phyloP scores from a whole-genome alignment of 306 rosid genomes.

The Myrica gale region DNA sequence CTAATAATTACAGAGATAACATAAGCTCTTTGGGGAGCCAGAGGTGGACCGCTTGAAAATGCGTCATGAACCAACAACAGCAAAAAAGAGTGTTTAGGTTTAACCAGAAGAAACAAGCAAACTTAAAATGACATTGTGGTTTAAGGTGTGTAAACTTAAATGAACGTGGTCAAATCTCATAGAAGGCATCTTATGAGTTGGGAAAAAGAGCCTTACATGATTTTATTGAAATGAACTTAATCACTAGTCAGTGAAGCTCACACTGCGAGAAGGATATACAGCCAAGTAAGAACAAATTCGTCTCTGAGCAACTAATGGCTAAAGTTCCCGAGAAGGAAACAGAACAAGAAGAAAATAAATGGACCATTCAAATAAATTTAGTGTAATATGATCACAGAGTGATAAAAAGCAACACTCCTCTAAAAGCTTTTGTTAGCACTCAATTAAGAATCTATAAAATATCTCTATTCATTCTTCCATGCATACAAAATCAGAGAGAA shows the following conservation, averaged over 20 bases:
- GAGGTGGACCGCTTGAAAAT: neutral
- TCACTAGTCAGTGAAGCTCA: conserved; percentile 39
- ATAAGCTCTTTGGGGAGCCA: neutral
- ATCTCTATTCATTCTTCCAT: conserved; percentile 78
- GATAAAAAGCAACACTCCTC: conserved; percentile 55
- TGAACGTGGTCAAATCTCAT: neutral
- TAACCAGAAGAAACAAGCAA: neutral
- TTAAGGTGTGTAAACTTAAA: neutral
- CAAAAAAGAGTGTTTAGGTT: neutral
- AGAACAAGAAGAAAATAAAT: conserved; percentile 39
- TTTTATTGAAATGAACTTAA: conserved; percentile 13
- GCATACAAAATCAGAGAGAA: conserved; percentile 84
- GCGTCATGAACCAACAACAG: neutral
- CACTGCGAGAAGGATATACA: conserved; percentile 55
- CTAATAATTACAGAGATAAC: neutral
- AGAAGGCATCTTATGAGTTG: neutral
- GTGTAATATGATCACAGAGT: conserved; percentile 43
- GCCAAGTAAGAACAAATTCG: conserved; percentile 37
- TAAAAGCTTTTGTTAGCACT: conserved; percentile 54
- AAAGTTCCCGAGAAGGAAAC: conserved; percentile 37
- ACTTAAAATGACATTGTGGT: neutral
- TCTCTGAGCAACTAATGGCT: conserved; percentile 48
- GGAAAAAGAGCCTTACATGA: conserved; percentile 6
- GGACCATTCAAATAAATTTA: conserved; percentile 37
- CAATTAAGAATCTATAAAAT: conserved; percentile 34